These are phyloP conservation scores for Aureobasidium sp. DNA, from an alignment of 2,329 filamentous ascomycete species.

Conservation along the genomic window DNA sequence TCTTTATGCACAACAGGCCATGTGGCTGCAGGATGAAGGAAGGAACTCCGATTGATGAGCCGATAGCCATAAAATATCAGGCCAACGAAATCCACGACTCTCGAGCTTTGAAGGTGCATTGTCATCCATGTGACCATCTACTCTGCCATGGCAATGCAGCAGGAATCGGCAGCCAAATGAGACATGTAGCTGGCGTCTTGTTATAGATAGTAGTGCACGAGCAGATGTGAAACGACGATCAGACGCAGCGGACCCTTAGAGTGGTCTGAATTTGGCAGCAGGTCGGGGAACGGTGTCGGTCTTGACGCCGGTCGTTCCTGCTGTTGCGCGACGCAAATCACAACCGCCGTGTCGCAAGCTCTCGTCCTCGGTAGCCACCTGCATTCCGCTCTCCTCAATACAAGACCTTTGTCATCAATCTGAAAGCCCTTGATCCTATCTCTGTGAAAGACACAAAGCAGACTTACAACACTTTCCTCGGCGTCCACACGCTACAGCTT, in stretches of 20 bases:
- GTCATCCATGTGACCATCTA: neutral
- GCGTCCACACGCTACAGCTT: neutral
- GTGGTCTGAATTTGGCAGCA: conserved; percentile 5
- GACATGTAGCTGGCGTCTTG: neutral
- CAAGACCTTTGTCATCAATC: neutral
- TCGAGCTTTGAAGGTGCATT: neutral
- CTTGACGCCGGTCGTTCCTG: conserved; percentile 7
- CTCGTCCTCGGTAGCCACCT: neutral
- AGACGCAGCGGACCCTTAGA: conserved; percentile 1
- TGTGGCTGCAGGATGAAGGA: neutral
- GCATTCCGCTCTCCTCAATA: neutral
- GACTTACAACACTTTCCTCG: neutral
- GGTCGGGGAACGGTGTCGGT: conserved; percentile 1
- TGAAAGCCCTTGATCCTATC: neutral
- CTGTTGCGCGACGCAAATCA: conserved; percentile 7
- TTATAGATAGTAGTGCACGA: neutral
- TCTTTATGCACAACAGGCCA: neutral
- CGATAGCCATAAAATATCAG: conserved; percentile 12
- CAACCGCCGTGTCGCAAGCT: neutral
- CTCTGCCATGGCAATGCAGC: neutral
- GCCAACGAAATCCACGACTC: conserved; percentile 10
- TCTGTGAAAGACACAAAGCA: neutral
- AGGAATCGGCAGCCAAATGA: neutral
- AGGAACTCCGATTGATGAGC: neutral
- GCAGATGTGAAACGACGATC: neutral